Evolutionary conservation across 2,329 filamentous ascomycete species (phyloP), one percentile per base, ranked within the genome.

Genomic region (Stachybotrys elegans): DNA sequence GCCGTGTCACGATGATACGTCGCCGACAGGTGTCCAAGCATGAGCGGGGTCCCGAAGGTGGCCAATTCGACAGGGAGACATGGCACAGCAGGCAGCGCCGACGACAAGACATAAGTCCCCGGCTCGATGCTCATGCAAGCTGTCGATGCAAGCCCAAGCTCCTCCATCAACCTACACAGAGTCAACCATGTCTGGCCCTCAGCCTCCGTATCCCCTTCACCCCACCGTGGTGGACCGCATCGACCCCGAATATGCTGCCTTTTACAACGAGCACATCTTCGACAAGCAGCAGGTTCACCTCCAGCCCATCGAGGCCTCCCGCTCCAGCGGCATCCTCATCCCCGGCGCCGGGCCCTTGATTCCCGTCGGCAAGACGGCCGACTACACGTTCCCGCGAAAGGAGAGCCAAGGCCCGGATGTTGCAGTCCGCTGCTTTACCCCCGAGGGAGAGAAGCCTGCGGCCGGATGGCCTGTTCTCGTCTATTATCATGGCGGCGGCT

Each of bases 401-500:
- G 67, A 70, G 43, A 72, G 67, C 38, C 53, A 63, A n/a, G 76
- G 75, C 0, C 72, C 72, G 0, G 60, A 71, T 17, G 57, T 80
- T n/a, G 50, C 49, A 2, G 54, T 79, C 13, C 67, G 76, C 14
- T 69, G 64, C 25, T 81, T 80, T 50, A 76, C 69, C 2, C 77
- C 78, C 0, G 54, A 58, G 5, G 72, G 71, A 0, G 48, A 62
- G 5, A 62, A 46, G 11, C 75, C 75, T 0, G 58, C 52, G 1
- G 52, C 49, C 1, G 77, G 78, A 21, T 81, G 76, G 76, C 77
- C 77, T 3, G 67, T 73, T 7, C 70, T 75, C 55, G 51, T 81
- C 4, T 82, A 78, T 55, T 76, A 71, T 51, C 78, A 81, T 50
- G 78, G 77, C 5, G 77, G 77, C 1, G 78, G 77, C 4, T 81